Conservation (phyloP, 495 filamentous ascomycete species). For the Tuber microsphaerosporum region DNA sequence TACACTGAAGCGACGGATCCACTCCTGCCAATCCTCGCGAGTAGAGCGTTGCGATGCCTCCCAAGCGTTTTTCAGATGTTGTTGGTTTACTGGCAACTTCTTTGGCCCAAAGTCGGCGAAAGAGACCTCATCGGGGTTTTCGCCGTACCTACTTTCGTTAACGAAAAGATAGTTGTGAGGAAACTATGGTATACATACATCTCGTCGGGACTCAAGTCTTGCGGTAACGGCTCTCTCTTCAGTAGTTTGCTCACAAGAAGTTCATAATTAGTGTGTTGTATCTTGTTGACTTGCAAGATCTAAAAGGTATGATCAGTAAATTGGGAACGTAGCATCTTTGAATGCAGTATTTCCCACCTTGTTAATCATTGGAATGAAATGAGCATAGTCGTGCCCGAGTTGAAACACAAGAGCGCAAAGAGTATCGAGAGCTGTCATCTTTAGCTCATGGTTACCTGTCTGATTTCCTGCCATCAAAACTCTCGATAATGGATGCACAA, state of each 20-base stretch:
- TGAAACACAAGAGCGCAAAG: conserved; percentile 93
- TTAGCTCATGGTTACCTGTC: conserved; percentile 61
- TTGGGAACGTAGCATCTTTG: not conserved
- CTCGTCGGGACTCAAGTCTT: conserved; percentile 85
- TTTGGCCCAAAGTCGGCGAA: conserved; percentile 79
- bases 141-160: conserved; percentile 53
- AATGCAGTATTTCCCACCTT: conserved; percentile 48
- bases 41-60: conserved; percentile 92
- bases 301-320: conserved; percentile 15
- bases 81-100: conserved; percentile 91
- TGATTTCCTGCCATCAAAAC: conserved; percentile 61
- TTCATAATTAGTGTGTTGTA: conserved; percentile 81
- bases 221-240: conserved; percentile 86
- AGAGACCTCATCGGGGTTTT: conserved; percentile 66
- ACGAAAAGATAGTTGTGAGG: not conserved
- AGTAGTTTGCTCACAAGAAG: conserved; percentile 83
- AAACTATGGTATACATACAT: conserved; percentile 37
- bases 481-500: conserved; percentile 80
- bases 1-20: conserved; percentile 93
- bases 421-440: conserved; percentile 85
- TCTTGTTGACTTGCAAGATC: conserved; percentile 57
- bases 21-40: conserved; percentile 96
- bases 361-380: conserved; percentile 84
- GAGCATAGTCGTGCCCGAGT: conserved; percentile 85
- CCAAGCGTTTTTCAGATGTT: conserved; percentile 96